Conservation (phyloP, 2,329 filamentous ascomycete species). For the Trichophyton mentagrophytes region DNA sequence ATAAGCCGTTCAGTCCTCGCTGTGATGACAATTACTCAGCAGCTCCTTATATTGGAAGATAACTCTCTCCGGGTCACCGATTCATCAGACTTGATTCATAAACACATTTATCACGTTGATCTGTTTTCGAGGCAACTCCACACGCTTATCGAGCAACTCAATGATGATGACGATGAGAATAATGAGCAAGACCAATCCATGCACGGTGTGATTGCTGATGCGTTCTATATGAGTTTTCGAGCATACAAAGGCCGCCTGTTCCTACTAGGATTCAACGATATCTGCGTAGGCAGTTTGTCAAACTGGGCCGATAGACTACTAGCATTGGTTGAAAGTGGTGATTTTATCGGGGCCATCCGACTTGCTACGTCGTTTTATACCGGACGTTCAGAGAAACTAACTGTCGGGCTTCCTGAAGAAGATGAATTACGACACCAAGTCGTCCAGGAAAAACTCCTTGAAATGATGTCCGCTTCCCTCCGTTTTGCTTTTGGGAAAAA, state of each 20-base stretch:
- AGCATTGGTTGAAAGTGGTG: slow-evolving; percentile 90
- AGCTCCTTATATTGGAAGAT: slow-evolving; percentile 85
- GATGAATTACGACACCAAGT: slow-evolving; percentile 60
- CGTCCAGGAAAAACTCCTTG: slow-evolving; percentile 76
- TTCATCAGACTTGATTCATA: slow-evolving; percentile 80
- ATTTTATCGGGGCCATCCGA: slow-evolving; percentile 82
- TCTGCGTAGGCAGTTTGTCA: slow-evolving; percentile 79
- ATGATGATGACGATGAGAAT: slow-evolving; percentile 60
- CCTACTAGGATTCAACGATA: slow-evolving; percentile 81
- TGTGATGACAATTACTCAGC: slow-evolving; percentile 85
- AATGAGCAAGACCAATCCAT: slow-evolving; percentile 54
- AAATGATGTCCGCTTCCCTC: slow-evolving; percentile 85
- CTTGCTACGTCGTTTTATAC: slow-evolving; percentile 86
- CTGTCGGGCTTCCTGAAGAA: slow-evolving; percentile 84
- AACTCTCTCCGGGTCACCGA: slow-evolving; percentile 81
- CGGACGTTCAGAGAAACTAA: slow-evolving; percentile 84
- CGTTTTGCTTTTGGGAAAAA: slow-evolving; percentile 70
- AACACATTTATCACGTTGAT: slow-evolving; percentile 84
- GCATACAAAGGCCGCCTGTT: slow-evolving; percentile 91
- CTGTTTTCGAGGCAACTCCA: slow-evolving; percentile 81
- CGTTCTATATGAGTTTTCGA: slow-evolving; percentile 95
- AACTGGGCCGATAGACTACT: slow-evolving; percentile 95
- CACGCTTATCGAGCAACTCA: slow-evolving; percentile 70
- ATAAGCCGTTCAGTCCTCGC: slow-evolving; percentile 83
- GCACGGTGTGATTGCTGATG: slow-evolving; percentile 93